Evolutionary conservation across 768 basidiomycete species (phyloP).

Genomic region (Nevesoporus exiguus): DNA sequence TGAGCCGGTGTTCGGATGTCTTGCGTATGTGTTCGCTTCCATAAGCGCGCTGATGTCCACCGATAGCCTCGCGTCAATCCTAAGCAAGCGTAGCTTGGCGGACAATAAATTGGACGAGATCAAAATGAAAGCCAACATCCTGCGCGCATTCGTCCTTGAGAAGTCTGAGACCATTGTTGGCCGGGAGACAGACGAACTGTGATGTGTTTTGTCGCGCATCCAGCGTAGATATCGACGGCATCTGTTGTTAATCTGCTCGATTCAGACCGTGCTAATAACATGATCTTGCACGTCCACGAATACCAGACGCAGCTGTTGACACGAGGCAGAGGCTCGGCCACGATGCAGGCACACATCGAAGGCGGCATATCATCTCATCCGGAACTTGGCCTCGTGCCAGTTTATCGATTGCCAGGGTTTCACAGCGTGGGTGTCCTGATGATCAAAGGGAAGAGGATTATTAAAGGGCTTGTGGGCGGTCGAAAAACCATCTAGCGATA

Average conservation of each 20-base stretch:
- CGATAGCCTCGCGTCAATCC: conserved; percentile 66
- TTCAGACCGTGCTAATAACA: conserved; percentile 15
- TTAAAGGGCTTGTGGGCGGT: conserved; percentile 15
- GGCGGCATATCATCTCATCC: conserved; percentile 6
- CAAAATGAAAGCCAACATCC: conserved; percentile 87
- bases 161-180: conserved; percentile 35
- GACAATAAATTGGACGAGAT: conserved; percentile 87
- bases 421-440: conserved; percentile 9
- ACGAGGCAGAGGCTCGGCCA: conserved; percentile 22
- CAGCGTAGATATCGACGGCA: conserved; percentile 10
- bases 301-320: conserved; percentile 3
- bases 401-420: conserved; percentile 18
- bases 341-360: conserved; percentile 23
- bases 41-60: conserved; percentile 2
- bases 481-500: background rate
- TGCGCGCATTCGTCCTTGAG: conserved; percentile 52
- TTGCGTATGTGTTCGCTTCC: background rate
- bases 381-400: conserved; percentile 26
- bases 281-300: conserved; percentile 1
- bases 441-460: conserved; percentile 7
- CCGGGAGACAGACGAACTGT: conserved; percentile 43
- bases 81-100: conserved; percentile 74
- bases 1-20: conserved; percentile 33
- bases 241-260: conserved; percentile 18
- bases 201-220: conserved; percentile 16